These are phyloP conservation scores for Fusarium beomiforme DNA, from an alignment of 2,329 filamentous ascomycete genomes.

Conservation along the genomic window DNA sequence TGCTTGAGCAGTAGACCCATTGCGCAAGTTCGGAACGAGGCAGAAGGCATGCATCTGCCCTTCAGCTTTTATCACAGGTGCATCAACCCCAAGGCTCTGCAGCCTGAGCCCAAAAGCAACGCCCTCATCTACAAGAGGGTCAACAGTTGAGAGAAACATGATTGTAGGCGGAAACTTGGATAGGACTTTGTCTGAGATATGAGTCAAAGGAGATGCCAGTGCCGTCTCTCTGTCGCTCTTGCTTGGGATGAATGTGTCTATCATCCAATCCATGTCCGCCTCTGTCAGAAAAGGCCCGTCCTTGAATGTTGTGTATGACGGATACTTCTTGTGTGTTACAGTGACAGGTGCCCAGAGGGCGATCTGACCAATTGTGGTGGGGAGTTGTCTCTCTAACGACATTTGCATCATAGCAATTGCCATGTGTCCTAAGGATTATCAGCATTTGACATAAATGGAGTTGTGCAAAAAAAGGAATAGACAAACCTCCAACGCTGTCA, in stretches of 20 bases:
- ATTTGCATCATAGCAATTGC: background rate
- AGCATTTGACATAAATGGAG: background rate
- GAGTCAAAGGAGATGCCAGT: background rate
- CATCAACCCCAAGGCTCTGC: background rate
- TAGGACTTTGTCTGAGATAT: background rate
- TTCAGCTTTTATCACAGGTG: background rate
- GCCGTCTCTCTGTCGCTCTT: background rate
- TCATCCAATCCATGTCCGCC: background rate
- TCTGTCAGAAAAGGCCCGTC: background rate
- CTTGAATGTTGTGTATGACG: background rate
- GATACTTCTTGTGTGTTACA: background rate
- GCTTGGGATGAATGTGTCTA: background rate
- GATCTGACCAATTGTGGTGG: background rate
- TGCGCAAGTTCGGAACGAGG: background rate
- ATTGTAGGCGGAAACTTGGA: background rate
- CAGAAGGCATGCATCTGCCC: background rate
- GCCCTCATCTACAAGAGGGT: background rate
- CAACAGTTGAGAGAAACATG: background rate
- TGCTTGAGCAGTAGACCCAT: background rate
- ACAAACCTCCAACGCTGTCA: background rate
- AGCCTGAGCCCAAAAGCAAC: background rate
- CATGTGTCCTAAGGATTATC: background rate
- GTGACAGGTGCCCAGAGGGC: background rate
- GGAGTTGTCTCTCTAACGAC: background rate
- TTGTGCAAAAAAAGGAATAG: background rate